Conservation (phyloP, 2,329 filamentous ascomycete species). For the Fusarium sp. region DNA sequence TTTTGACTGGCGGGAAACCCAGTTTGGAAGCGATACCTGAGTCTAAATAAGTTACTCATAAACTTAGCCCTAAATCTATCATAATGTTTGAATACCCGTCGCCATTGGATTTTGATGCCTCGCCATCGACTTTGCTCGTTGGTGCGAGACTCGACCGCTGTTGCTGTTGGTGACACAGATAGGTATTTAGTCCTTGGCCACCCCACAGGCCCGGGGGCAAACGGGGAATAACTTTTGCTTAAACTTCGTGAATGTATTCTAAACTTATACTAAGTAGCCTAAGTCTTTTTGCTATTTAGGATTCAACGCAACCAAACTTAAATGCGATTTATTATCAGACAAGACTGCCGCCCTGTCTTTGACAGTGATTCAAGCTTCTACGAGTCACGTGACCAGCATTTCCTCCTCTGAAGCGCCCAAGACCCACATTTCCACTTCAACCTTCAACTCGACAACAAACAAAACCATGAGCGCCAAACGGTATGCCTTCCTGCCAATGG, state of each 20-base stretch:
- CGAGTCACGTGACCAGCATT: background rate
- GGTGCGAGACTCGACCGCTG: background rate
- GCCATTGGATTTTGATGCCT: background rate
- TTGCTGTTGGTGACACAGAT: background rate
- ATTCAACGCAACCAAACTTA: background rate
- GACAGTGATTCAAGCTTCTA: background rate
- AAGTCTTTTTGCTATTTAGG: background rate
- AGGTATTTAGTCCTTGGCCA: background rate
- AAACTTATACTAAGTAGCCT: background rate
- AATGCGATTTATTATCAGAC: background rate
- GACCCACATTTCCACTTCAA: background rate
- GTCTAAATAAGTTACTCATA: background rate
- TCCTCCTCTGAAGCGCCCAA: background rate
- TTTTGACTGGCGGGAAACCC: background rate
- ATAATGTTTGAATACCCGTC: background rate
- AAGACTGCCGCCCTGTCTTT: background rate
- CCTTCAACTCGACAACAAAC: background rate
- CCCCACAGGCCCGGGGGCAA: background rate
- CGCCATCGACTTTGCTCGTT: background rate
- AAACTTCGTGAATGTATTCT: no score
- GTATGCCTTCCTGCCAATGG: slow-evolving; percentile 75
- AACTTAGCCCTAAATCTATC: background rate
- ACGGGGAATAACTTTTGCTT: background rate
- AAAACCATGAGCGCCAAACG: slow-evolving; percentile 59
- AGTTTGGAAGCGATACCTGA: background rate